Base-by-base conservation (phyloP, 2,329 filamentous ascomycete genomes). In the Pseudogymnoascus sp. region DNA sequence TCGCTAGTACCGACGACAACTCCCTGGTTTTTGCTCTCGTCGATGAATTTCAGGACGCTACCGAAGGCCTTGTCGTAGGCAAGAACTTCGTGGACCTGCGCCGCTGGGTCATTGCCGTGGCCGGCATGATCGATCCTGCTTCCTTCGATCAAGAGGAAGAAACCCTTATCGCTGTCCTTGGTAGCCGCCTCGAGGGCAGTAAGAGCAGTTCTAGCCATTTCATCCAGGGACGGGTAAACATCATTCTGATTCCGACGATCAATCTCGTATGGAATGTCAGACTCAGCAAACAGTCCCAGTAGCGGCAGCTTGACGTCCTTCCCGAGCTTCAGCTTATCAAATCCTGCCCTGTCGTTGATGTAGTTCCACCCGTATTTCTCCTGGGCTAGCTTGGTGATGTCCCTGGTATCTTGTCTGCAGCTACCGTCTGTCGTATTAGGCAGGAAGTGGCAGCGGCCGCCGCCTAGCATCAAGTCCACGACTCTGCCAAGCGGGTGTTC, bases 71-170 rank as follows among this genome's bases (percentile, higher is more conserved):
- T 86, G 79, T 99, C 94, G 70, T 96, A 99, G 60, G 92, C 93
- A n/a, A 97, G 80, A 0, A 99, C 93, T 75, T 99, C 94, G 68
- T 90, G 87, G 9, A 93, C 90, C 71, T 94, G 90, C 0, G 90
- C 89, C 8, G 88, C 90, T 0, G 90, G 90, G 69, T 94, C 90
- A 68, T 94, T 94, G 66, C 83, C 84, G 72, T 94, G 90, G 5
- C 92, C 94, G 3, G 94, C 93, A 73, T 99, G 94, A 71, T 99
- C 94, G 69, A 99, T 97, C 42, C 94, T 84, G 69, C 91, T 96
- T 4, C 92, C 94, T 75, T 99, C 94, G 65, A 99, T 95, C 93
- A 99, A 96, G 69, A 99, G 80, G 77, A 99, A 99, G 80, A 97
- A 99, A 4, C 94, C 94, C 75, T 95, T 86, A 42, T 97, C 91